Evolutionary conservation across 116 monocot species (phyloP).

Genomic region (Phalaenopsis hybrid): DNA sequence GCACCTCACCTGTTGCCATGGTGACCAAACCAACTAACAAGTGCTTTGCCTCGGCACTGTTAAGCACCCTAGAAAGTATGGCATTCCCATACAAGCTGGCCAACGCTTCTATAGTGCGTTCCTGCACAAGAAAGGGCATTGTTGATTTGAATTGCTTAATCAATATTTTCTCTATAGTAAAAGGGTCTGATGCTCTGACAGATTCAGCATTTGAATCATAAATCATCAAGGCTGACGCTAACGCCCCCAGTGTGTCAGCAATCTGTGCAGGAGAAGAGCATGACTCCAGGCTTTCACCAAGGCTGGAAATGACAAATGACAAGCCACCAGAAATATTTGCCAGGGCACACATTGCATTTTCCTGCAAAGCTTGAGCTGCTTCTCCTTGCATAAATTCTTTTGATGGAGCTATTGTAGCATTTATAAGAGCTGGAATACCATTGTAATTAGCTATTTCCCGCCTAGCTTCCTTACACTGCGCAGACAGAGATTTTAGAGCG

Average conservation of each 20-base stretch:
- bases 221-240: conserved; percentile 97
- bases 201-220: conserved; percentile 88
- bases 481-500: conserved; percentile 85
- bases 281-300: conserved; percentile 91
- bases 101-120: conserved; percentile 87
- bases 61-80: conserved; percentile 57
- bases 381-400: conserved; percentile 99
- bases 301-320: conserved; percentile 92
- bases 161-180: conserved; percentile 69
- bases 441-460: conserved; percentile 78
- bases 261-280: conserved; percentile 71
- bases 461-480: conserved; percentile 92
- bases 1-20: conserved; percentile 76
- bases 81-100: conserved; percentile 89
- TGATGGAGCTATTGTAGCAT: conserved; percentile 98
- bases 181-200: conserved; percentile 66
- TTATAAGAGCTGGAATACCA: conserved; percentile 92
- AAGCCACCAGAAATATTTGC: conserved; percentile 98
- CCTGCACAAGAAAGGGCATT: conserved; percentile 71
- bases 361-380: conserved; percentile 90
- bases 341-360: conserved; percentile 95
- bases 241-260: conserved; percentile 92
- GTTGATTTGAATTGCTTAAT: conserved; percentile 74
- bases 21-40: conserved; percentile 91
- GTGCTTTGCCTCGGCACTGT: conserved; percentile 76